These are phyloP conservation scores for Psilocybe mexicana DNA, from an alignment of 1,284 basidiomycete genomes.

Conservation along the genomic window DNA sequence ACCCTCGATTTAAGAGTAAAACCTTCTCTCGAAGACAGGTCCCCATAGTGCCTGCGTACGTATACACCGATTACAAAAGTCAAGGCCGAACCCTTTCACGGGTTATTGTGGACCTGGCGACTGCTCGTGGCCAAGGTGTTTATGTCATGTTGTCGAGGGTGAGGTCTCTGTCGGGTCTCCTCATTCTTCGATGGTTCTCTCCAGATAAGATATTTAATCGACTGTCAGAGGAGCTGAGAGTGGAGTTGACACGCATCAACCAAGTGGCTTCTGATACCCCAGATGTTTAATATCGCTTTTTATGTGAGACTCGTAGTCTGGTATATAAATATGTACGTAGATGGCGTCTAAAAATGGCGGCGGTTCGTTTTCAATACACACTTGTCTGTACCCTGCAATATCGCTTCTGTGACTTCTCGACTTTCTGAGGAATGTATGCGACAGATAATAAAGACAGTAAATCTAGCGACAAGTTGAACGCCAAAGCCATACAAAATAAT, in stretches of 20 bases:
- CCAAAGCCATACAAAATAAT: too few species aligned
- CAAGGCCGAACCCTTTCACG: not conserved
- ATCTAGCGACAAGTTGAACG: too few species aligned
- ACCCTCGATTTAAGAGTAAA: slow-evolving; percentile 6
- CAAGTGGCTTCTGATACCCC: not conserved
- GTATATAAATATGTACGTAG: too few species aligned
- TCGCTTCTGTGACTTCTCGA: too few species aligned
- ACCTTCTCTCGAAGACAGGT: not conserved
- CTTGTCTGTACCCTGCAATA: too few species aligned
- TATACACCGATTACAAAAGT: slow-evolving; percentile 5
- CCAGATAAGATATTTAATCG: not conserved
- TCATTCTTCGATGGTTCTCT: slow-evolving; percentile 1
- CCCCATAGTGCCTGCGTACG: not conserved
- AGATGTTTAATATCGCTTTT: too few species aligned
- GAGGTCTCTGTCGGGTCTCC: not conserved
- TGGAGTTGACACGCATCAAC: not conserved
- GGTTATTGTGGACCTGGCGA: not conserved
- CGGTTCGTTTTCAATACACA: too few species aligned
- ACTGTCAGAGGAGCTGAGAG: not conserved
- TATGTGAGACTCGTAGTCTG: too few species aligned
- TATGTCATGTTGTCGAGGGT: slow-evolving; percentile 4
- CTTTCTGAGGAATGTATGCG: too few species aligned
- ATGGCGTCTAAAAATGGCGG: too few species aligned
- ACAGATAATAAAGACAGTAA: too few species aligned
- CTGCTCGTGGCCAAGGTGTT: not conserved